These are phyloP conservation scores for Ophiostoma tasmaniense DNA, from an alignment of 2,329 filamentous ascomycete genomes.

Conservation along the genomic window DNA sequence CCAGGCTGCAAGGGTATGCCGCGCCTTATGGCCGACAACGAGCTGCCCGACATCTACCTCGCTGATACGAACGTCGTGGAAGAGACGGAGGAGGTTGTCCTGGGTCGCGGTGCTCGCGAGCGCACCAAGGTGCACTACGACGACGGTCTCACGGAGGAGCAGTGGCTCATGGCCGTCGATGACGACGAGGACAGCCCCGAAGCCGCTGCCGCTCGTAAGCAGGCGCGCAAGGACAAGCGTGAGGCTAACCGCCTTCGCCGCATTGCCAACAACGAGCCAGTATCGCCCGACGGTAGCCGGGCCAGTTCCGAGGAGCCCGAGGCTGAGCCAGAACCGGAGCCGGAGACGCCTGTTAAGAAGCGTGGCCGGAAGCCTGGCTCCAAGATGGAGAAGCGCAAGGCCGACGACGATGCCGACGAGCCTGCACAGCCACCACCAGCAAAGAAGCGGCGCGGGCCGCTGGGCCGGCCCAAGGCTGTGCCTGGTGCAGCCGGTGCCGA, in stretches of 20 bases:
- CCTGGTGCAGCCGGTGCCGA: constrained; percentile 27
- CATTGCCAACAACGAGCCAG: constrained; percentile 30
- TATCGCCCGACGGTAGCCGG: constrained; percentile 69
- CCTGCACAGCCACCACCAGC: constrained; percentile 66
- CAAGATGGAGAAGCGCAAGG: constrained; percentile 81
- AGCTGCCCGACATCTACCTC: constrained; percentile 90
- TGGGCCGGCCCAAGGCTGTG: constrained; percentile 58
- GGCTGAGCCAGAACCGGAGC: constrained; percentile 22
- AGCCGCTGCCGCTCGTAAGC: constrained; percentile 82
- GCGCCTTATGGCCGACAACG: constrained; percentile 77
- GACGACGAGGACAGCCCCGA: constrained; percentile 93
- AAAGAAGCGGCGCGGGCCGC: constrained; percentile 68
- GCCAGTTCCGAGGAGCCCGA: constrained; percentile 67
- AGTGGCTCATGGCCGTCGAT: constrained; percentile 97
- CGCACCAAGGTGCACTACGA: constrained; percentile 92
- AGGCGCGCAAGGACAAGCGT: constrained; percentile 73
- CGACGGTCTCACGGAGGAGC: constrained; percentile 94
- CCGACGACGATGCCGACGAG: constrained; percentile 67
- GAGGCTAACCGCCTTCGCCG: constrained; percentile 66
- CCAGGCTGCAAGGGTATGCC: constrained; percentile 56
- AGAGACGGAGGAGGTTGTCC: constrained; percentile 64
- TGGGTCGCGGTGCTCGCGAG: constrained; percentile 88
- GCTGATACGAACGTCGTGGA: constrained; percentile 78
- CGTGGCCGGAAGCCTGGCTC: constrained; percentile 70
- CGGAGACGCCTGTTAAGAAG: constrained; percentile 66